phyloP scores from a whole-genome alignment of 345 rosid species.

The Cardiospermum halicacabum region DNA sequence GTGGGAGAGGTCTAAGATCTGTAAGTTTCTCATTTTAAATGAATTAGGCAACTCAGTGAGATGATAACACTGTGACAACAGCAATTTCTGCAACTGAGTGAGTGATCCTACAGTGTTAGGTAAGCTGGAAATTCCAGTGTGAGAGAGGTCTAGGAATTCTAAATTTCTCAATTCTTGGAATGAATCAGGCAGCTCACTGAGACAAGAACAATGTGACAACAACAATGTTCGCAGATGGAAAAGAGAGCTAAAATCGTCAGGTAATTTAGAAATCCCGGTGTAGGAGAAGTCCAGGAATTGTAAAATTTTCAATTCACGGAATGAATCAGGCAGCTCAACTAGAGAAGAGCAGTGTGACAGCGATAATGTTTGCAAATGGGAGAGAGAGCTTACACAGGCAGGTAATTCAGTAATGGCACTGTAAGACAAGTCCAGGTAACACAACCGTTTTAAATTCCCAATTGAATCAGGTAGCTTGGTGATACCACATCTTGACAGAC shows the following conservation, averaged over 20 bases:
- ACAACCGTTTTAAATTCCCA: no score
- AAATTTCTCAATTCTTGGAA: neutral
- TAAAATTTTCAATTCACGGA: conserved; percentile 16
- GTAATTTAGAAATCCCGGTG: conserved; percentile 13
- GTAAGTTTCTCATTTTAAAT: no score
- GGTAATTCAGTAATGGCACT: no score
- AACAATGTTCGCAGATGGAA: conserved; percentile 13
- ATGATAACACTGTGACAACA: conserved; percentile 4
- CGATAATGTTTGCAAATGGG: no score
- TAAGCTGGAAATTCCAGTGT: conserved; percentile 7
- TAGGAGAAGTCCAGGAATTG: conserved; percentile 18
- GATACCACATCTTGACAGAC: no score
- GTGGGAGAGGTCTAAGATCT: no score
- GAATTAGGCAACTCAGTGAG: conserved; percentile 9
- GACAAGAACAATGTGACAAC: conserved; percentile 6
- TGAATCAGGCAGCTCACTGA: conserved; percentile 8
- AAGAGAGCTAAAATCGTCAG: conserved; percentile 14
- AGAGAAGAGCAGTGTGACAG: neutral
- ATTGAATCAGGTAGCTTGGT: no score
- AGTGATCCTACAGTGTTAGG: conserved; percentile 18
- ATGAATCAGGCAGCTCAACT: conserved; percentile 19
- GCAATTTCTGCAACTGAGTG: conserved; percentile 14
- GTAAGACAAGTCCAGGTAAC: no score
- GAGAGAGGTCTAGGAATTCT: conserved; percentile 13
- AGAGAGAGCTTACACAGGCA: no score